Conservation (phyloP, 2,329 filamentous ascomycete genomes). For the Aureobasidium sp. region DNA sequence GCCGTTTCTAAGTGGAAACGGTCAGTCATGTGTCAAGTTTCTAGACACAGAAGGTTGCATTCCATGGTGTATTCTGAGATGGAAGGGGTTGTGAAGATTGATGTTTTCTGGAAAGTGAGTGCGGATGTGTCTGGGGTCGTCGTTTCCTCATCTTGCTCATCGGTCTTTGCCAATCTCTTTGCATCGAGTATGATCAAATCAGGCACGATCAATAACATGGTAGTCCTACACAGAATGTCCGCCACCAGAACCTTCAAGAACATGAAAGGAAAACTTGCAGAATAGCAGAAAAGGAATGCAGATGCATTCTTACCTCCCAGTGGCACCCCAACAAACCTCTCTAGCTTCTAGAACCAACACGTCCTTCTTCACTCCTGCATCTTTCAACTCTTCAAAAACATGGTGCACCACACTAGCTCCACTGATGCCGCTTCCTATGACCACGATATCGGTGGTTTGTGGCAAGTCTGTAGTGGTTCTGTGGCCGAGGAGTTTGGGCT, state of each 20-base stretch:
- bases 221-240: too few relatives aligned
- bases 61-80: too few relatives aligned
- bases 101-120: too few relatives aligned
- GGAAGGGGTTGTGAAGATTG: too few relatives aligned
- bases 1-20: conserved; percentile 30
- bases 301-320: conserved; percentile 54
- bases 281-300: not conserved
- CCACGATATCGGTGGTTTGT: conserved; percentile 54
- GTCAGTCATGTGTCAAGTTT: not conserved
- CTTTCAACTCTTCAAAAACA: conserved; percentile 20
- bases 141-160: too few relatives aligned
- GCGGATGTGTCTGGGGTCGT: too few relatives aligned
- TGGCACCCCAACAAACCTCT: conserved; percentile 77
- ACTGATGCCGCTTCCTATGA: conserved; percentile 69
- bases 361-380: conserved; percentile 23
- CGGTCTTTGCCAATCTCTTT: too few relatives aligned
- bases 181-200: too few relatives aligned
- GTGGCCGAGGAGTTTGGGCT: conserved; percentile 60
- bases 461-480: conserved; percentile 59
- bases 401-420: conserved; percentile 63
- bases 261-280: too few relatives aligned
- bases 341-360: conserved; percentile 69
- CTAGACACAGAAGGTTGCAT: not conserved
- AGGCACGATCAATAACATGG: too few relatives aligned
- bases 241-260: too few relatives aligned